Evolutionary conservation across 2,329 filamentous ascomycete genomes (phyloP).

Genomic region (Cadophora sp.): DNA sequence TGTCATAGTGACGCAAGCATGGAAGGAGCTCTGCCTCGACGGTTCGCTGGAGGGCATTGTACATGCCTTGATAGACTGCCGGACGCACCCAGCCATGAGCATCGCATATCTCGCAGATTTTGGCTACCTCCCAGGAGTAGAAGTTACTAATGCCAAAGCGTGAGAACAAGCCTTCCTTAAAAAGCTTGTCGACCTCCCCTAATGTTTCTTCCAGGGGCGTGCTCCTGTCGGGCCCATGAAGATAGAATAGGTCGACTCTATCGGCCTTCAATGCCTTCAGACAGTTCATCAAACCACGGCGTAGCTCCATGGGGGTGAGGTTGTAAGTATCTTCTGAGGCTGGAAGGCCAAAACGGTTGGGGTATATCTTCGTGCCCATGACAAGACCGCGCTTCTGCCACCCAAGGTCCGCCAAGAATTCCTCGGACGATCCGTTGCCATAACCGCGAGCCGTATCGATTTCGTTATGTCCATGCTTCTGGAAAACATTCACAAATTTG

Average conservation of each 20-base stretch:
- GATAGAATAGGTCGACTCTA: conserved; percentile 41
- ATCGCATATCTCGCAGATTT: conserved; percentile 43
- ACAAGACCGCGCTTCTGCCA: conserved; percentile 70
- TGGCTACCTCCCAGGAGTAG: conserved; percentile 47
- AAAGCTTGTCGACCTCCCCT: conserved; percentile 42
- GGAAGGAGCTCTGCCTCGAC: conserved; percentile 68
- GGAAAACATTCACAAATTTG: no score
- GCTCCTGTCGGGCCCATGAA: conserved; percentile 39
- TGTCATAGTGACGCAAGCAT: conserved; percentile 62
- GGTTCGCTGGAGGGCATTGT: conserved; percentile 46
- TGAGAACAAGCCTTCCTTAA: conserved; percentile 43
- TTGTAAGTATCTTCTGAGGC: conserved; percentile 26
- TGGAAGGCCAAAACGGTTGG: conserved; percentile 2
- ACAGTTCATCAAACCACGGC: conserved; percentile 55
- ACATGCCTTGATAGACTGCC: conserved; percentile 45
- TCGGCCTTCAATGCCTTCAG: conserved; percentile 60
- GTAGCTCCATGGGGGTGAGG: conserved; percentile 58
- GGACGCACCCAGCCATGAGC: conserved; percentile 44
- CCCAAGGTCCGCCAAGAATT: conserved; percentile 60
- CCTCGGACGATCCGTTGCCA: conserved; percentile 68
- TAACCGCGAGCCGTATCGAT: conserved; percentile 66
- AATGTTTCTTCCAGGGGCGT: conserved; percentile 42
- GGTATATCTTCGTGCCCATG: conserved; percentile 61
- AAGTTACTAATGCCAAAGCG: conserved; percentile 69
- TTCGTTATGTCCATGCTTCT: not conserved